These are phyloP conservation scores for Tolypocladium ovalisporum DNA, from an alignment of 2,329 filamentous ascomycete species.

Conservation along the genomic window DNA sequence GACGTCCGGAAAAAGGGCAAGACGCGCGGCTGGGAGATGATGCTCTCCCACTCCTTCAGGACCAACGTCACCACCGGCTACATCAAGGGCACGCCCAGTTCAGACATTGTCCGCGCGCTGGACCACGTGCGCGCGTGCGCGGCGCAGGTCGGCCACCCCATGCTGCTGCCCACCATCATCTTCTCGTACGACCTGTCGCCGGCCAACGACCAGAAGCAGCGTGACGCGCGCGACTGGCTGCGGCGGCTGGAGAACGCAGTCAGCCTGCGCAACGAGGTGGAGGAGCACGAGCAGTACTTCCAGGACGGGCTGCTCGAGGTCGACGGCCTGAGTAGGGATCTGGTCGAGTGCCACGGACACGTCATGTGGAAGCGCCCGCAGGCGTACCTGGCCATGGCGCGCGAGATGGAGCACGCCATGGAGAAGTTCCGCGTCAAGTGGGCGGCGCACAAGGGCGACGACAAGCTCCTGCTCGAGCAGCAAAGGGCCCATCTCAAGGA, in stretches of 20 bases:
- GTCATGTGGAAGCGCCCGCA: constrained; percentile 54
- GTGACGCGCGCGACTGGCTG: constrained; percentile 51
- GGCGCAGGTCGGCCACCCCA: constrained; percentile 41
- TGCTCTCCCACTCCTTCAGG: constrained; percentile 46
- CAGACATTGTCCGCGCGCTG: constrained; percentile 39
- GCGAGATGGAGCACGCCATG: constrained; percentile 38
- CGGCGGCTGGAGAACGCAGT: constrained; percentile 50
- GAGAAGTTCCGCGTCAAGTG: constrained; percentile 24
- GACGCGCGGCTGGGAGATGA: constrained; percentile 54
- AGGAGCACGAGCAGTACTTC: constrained; percentile 43
- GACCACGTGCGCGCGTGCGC: constrained; percentile 38
- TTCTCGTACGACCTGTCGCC: constrained; percentile 46
- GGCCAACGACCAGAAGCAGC: constrained; percentile 49
- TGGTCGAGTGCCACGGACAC: constrained; percentile 53
- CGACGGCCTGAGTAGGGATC: constrained; percentile 48
- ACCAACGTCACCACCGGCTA: constrained; percentile 47
- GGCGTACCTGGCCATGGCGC: constrained; percentile 44
- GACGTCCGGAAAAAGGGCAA: constrained; percentile 54
- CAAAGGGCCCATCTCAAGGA: constrained; percentile 18
- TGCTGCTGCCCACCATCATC: constrained; percentile 48
- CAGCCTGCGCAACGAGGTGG: constrained; percentile 48
- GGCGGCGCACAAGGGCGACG: constrained; percentile 5
- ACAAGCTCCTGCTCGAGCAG: constrained; percentile 9
- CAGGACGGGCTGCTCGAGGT: constrained; percentile 42
- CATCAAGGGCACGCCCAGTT: constrained; percentile 49